Evolutionary conservation across 2,329 filamentous ascomycete species (phyloP).

Genomic region (Amauroascus niger): DNA sequence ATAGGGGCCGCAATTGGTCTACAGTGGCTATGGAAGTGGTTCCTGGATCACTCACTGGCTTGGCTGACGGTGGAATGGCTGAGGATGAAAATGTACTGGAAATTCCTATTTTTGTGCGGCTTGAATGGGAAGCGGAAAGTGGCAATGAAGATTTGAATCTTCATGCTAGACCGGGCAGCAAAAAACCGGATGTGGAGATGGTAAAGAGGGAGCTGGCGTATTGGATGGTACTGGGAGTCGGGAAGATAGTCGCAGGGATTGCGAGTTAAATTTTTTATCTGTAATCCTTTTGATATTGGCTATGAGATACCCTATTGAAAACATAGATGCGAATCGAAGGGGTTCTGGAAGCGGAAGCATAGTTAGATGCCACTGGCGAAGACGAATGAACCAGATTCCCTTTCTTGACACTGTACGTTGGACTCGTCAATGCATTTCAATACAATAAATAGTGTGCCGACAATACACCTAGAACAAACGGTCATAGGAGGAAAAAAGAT

Average conservation of each 20-base stretch:
- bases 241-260: conserved; percentile 49
- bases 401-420: conserved; percentile 11
- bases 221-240: conserved; percentile 87
- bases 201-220: conserved; percentile 86
- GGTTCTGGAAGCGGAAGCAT: not conserved
- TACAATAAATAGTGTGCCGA: conserved; percentile 7
- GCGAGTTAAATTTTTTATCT: conserved; percentile 1
- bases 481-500: conserved; percentile 1
- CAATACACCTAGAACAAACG: conserved; percentile 10
- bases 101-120: conserved; percentile 84
- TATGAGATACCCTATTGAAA: conserved; percentile 1
- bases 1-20: conserved; percentile 86
- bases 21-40: conserved; percentile 88
- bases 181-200: conserved; percentile 47
- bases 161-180: conserved; percentile 22
- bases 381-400: not conserved
- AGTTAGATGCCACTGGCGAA: not conserved
- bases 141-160: conserved; percentile 30
- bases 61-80: conserved; percentile 25
- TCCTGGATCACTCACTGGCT: conserved; percentile 41
- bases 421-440: conserved; percentile 12
- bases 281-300: not conserved
- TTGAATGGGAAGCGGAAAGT: conserved; percentile 73
- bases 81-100: conserved; percentile 62
- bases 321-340: not conserved